Evolutionary conservation across 805 yeast species (phyloP), one percentile per base, ranked within the genome.

Genomic region (Tetrapisispora phaffii): DNA sequence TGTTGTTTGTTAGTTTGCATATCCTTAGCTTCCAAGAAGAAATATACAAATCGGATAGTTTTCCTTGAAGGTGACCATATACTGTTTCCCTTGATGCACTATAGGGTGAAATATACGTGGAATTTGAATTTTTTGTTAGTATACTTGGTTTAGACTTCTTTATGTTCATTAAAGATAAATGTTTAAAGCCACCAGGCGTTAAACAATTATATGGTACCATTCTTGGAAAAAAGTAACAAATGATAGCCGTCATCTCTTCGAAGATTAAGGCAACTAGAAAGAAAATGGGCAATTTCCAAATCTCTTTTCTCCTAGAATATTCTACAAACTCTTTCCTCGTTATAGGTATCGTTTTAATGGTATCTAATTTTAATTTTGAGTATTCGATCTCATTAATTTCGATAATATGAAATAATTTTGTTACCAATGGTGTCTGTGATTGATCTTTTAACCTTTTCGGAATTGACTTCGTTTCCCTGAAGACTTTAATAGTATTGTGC

Each of bases 151-250:
- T 24, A 2, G 19, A 12, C 22, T 34, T 19, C 23, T 38, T 37
- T 8, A 16, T 32, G 8, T 46, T 39, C 2, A 23, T n/a, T 47
- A 42, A 1, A 36, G 40, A 20, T 15, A 46, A 46, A 42, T 62
- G 69, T 17, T 56, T 51, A 19, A 56, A 55, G 7, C 60, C 55
- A 5, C 64, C 61, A 1, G 82, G 81, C 28, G 77, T 63, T 9
- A 75, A 65, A 57, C 83, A 79, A 10, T 82, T 77, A 63, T 71
- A 72, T 9, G 83, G 81, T 0, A 79, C 71, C 4, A 79, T 54
- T 49, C 73, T 75, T 0, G 85, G 85, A 41, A 77, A 56, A 4
- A 67, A 57, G 44, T 70, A 75, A 54, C 81, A 76, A 5, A 79
- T 49, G 1, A 75, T 19, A 0, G 82, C 80, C 0, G 82, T 74